Evolutionary conservation across 2,329 filamentous ascomycete genomes (phyloP), one percentile per base, ranked within the genome.

Genomic region (Colletotrichum australisinense): DNA sequence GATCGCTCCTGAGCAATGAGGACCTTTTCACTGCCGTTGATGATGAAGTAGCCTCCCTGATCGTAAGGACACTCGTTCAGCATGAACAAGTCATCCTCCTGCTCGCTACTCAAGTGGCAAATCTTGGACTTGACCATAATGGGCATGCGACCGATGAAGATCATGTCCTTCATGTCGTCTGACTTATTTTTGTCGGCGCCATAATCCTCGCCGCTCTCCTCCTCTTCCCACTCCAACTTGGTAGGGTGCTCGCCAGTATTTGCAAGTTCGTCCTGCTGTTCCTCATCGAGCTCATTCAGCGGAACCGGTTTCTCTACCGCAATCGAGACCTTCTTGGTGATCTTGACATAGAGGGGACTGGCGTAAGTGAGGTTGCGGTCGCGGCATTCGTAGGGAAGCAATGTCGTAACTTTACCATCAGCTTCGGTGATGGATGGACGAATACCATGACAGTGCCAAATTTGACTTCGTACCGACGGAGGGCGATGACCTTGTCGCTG

Each of bases 71-170:
- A 99, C 84, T 99, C 97, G 80, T 98, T 98, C 83, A 97, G 92
- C 59, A 94, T 89, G 81, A 97, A 98, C 1, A 99, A 88, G 63
- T 94, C 93, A 66, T 97, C 93, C 76, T 98, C 96, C 62, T 91
- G 90, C 80, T 97, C 91, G 77, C 93, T 92, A 77, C 93, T 93
- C 77, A 99, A 85, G 76, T 97, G 94, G 83, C 97, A 99, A 78
- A 97, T 97, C 83, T 96, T 94, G 35, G 95, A 98, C 86, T 98
- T 98, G 78, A 99, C 89, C 97, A 99, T 99, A 80, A 98, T 95
- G 3, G 97, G 97, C 78, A 99, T 89, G 82, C 97, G 97, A 77
- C 97, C 97, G 75, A 98, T 95, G 82, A 97, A 98, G 49, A 98
- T 93, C 78, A 92, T 91, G 77, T 94, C 90, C 74, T 90, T 89